These are phyloP conservation scores for Didymella lethalis DNA, from an alignment of 2,329 filamentous ascomycete species.

Conservation along the genomic window DNA sequence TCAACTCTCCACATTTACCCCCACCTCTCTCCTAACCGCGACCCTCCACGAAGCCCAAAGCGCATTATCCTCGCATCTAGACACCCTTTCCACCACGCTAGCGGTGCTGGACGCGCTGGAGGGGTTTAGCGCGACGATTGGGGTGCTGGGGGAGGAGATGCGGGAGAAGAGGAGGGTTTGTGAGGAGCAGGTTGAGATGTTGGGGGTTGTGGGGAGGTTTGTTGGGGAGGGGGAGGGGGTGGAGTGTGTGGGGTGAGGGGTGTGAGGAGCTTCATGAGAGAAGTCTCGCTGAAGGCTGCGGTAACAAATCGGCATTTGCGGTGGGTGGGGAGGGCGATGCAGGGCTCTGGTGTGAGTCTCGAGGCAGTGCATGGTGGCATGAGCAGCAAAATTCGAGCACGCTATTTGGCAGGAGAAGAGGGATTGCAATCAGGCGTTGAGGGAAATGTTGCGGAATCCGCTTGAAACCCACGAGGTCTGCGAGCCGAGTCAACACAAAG, in stretches of 20 bases:
- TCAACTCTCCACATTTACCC: no score
- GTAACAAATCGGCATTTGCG: neutral
- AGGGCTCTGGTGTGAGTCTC: neutral
- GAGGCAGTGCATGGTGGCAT: no score
- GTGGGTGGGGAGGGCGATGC: neutral
- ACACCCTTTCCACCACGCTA: conserved; percentile 24
- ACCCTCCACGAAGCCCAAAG: conserved; percentile 21
- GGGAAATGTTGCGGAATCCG: no score
- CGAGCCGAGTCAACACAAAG: no score
- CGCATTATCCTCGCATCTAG: conserved; percentile 16
- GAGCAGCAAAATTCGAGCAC: no score
- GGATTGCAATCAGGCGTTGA: no score
- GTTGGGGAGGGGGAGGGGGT: neutral
- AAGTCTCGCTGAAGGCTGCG: neutral
- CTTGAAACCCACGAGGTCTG: no score
- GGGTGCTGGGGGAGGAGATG: conserved; percentile 23
- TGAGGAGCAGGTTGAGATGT: conserved; percentile 19
- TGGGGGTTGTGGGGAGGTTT: conserved; percentile 16
- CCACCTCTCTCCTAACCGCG: neutral
- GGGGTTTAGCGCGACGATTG: conserved; percentile 28
- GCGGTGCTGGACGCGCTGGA: conserved; percentile 23
- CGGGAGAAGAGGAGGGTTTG: conserved; percentile 18
- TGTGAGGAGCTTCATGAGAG: neutral
- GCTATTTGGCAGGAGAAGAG: no score
- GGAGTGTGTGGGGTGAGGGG: neutral